Evolutionary conservation across 441 rosid genomes (phyloP).

Genomic region (Dalechampia spathulata): DNA sequence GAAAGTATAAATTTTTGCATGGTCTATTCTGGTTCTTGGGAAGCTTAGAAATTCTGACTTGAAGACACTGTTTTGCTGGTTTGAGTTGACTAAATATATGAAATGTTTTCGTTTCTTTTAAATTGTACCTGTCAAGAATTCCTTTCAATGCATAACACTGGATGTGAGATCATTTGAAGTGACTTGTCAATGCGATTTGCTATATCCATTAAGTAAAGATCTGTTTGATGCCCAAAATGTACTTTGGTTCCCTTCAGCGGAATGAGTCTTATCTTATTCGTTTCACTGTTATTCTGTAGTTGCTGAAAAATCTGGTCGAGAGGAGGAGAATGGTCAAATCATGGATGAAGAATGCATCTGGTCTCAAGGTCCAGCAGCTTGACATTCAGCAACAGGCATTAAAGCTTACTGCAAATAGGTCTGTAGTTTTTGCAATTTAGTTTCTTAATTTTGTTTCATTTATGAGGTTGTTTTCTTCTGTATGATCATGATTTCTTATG

Average conservation of each 20-base stretch:
- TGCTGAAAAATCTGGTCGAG: slow-evolving; percentile 83
- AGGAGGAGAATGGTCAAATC: slow-evolving; percentile 78
- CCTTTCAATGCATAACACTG: background rate
- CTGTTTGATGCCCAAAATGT: background rate
- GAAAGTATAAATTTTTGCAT: too few species aligned
- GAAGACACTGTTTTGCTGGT: too few species aligned
- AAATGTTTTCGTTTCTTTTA: too few species aligned
- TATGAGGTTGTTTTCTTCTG: slow-evolving; percentile 4
- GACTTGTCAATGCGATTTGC: background rate
- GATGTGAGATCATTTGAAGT: background rate
- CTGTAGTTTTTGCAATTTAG: slow-evolving; percentile 11
- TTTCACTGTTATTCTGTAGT: slow-evolving; percentile 37
- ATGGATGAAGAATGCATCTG: slow-evolving; percentile 77
- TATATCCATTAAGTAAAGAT: slow-evolving; percentile 3
- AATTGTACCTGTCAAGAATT: background rate
- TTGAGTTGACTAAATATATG: too few species aligned
- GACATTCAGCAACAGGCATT: slow-evolving; percentile 97
- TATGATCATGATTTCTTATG: slow-evolving; percentile 4
- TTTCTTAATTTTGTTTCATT: slow-evolving; percentile 6
- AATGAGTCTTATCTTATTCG: slow-evolving; percentile 11
- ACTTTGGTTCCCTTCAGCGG: background rate
- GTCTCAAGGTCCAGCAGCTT: slow-evolving; percentile 74
- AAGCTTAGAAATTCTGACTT: too few species aligned
- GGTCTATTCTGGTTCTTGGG: too few species aligned
- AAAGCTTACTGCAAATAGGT: slow-evolving; percentile 98